Evolutionary conservation across 352 stramenopile genomes (phyloP).

Genomic region (Pythium sp.): DNA sequence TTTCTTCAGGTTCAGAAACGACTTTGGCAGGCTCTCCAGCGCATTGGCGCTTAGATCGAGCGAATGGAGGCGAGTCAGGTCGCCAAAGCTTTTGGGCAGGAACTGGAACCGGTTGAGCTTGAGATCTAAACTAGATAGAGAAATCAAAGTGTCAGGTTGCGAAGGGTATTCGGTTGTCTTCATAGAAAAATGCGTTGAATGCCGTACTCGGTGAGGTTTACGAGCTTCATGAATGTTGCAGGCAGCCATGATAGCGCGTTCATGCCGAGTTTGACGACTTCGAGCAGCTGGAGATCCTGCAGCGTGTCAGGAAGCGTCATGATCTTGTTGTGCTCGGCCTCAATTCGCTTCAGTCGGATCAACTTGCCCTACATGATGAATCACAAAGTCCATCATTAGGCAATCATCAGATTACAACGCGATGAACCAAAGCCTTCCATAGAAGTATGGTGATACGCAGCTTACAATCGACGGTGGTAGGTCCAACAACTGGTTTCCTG

Average conservation of each 20-base stretch:
- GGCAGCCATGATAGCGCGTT: conserved; percentile 54
- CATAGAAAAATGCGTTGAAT: not conserved
- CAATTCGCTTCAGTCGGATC: conserved; percentile 48
- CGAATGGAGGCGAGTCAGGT: conserved; percentile 33
- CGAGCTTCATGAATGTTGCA: conserved; percentile 43
- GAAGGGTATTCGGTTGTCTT: not conserved
- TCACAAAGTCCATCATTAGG: conserved; percentile 2
- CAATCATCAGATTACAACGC: not conserved
- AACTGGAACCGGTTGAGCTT: conserved; percentile 66
- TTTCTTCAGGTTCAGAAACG: conserved; percentile 42
- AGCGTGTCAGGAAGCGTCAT: conserved; percentile 52
- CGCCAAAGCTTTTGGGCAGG: conserved; percentile 43
- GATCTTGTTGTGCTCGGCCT: conserved; percentile 72
- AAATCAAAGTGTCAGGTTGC: not conserved
- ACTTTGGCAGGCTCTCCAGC: conserved; percentile 44
- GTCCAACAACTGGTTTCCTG: conserved; percentile 57
- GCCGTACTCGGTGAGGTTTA: conserved; percentile 53
- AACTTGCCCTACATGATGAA: conserved; percentile 41
- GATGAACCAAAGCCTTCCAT: not conserved
- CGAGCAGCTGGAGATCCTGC: conserved; percentile 40
- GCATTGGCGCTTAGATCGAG: conserved; percentile 66
- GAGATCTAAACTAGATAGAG: conserved; percentile 46
- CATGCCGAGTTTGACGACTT: conserved; percentile 51
- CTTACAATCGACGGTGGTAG: conserved; percentile 61
- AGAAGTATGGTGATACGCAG: conserved; percentile 3